These are phyloP conservation scores for Hypoxylon cercidicola DNA, from an alignment of 495 filamentous ascomycete species.

Conservation along the genomic window DNA sequence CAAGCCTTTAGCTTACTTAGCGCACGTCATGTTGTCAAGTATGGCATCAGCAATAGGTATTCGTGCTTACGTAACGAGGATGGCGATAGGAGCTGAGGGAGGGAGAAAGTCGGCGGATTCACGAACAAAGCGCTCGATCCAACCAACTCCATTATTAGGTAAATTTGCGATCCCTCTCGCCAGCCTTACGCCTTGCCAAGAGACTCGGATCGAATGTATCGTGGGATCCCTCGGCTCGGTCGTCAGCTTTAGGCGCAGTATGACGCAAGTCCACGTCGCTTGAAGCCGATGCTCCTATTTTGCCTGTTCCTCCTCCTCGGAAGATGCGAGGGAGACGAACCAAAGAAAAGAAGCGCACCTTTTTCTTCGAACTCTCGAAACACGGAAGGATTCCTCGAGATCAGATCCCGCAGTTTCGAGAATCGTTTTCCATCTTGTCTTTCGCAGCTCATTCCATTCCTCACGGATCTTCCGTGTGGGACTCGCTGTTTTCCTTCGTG, in stretches of 20 bases:
- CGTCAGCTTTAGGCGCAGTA: neutral
- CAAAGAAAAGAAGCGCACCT: slow-evolving; percentile 5
- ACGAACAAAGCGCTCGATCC: slow-evolving; percentile 2
- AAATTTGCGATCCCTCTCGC: neutral
- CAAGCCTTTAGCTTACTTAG: neutral
- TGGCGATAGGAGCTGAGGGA: neutral
- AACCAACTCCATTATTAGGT: slow-evolving; percentile 6
- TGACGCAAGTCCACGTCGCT: neutral
- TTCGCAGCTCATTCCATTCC: slow-evolving; percentile 7
- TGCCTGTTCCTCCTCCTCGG: slow-evolving; percentile 5
- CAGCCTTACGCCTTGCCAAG: slow-evolving; percentile 3
- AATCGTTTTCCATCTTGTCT: neutral
- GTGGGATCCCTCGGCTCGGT: neutral
- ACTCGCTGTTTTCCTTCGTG: neutral
- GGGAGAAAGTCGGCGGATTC: slow-evolving; percentile 13
- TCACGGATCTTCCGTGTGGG: slow-evolving; percentile 32
- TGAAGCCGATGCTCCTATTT: slow-evolving; percentile 7
- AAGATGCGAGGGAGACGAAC: neutral
- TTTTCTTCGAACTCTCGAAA: slow-evolving; percentile 27
- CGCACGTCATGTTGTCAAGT: too few relatives aligned
- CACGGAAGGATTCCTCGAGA: slow-evolving; percentile 31
- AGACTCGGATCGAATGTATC: neutral
- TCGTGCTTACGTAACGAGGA: slow-evolving; percentile 19
- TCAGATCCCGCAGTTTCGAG: slow-evolving; percentile 31
- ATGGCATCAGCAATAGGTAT: too few relatives aligned